Evolutionary conservation across 202 grass and related monocot species (phyloP).

Genomic region (Schoenoplectus triqueter): DNA sequence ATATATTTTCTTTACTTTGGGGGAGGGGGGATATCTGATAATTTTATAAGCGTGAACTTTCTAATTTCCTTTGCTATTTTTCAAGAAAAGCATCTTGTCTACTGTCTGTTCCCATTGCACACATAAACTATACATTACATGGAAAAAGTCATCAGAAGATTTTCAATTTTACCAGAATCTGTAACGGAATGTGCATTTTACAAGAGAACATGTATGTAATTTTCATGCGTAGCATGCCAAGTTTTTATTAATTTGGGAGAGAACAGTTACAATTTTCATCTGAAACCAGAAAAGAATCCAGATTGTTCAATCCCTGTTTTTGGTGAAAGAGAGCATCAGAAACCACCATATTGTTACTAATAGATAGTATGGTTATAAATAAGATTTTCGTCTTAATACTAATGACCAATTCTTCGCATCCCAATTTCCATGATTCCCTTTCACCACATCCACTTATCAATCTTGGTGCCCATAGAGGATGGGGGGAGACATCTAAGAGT

Average conservation of each 20-base stretch:
- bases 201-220: not conserved
- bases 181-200: not conserved
- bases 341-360: not conserved
- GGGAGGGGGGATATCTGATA: too few species aligned
- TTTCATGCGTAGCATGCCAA: not conserved
- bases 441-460: not conserved
- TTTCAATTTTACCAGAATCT: not conserved
- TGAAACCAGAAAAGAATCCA: not conserved
- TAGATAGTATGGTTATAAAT: conserved; percentile 1
- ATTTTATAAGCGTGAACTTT: too few species aligned
- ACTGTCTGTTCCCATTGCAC: too few species aligned
- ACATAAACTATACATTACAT: too few species aligned
- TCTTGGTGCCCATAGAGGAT: not conserved
- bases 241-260: not conserved
- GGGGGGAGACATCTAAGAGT: too few species aligned
- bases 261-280: not conserved
- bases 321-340: not conserved
- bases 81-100: too few species aligned
- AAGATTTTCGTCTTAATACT: not conserved
- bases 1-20: too few species aligned
- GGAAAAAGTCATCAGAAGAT: not conserved
- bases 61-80: too few species aligned
- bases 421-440: not conserved
- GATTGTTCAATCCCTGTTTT: not conserved
- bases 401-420: not conserved